A percentile compares a stretch with the other conserved stretches of the same genome.
Evolutionary conservation across 805 yeast genomes (phyloP).

Genomic region (Pichia sporocuriosa): DNA sequence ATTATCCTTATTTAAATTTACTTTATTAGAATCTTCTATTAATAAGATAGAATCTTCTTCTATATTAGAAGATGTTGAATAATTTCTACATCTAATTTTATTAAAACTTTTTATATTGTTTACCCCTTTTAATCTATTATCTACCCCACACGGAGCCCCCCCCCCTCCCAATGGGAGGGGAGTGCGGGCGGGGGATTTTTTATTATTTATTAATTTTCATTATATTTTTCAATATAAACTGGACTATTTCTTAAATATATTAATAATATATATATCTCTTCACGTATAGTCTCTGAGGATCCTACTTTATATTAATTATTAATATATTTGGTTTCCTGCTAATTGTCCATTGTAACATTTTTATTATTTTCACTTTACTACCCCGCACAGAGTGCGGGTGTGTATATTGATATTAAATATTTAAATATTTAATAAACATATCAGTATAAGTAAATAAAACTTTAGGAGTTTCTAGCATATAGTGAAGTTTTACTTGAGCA

Average conservation of each 20-base stretch:
- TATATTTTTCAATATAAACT: conserved; percentile 1
- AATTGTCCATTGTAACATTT: background rate
- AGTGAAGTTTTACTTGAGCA: no score
- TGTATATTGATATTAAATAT: no score
- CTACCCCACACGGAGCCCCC: no score
- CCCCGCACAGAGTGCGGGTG: no score
- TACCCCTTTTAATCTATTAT: background rate
- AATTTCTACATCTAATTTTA: background rate
- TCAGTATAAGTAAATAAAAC: background rate
- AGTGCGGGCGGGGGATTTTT: no score
- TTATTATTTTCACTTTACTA: background rate
- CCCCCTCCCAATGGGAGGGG: no score
- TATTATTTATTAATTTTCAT: background rate
- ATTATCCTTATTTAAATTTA: background rate
- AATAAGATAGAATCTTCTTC: background rate
- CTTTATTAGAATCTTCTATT: background rate
- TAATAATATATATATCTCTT: background rate
- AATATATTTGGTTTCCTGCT: conserved; percentile 3
- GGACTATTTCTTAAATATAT: conserved; percentile 1
- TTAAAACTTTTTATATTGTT: background rate
- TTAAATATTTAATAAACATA: no score
- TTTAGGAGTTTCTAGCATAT: background rate
- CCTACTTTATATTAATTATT: no score
- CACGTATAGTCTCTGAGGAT: conserved; percentile 5
- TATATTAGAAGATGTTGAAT: background rate